Percentiles rank a stretch among this genome's conserved stretches.
Conservation (phyloP, 1,284 basidiomycete species). For the Coriolopsis trogii region DNA sequence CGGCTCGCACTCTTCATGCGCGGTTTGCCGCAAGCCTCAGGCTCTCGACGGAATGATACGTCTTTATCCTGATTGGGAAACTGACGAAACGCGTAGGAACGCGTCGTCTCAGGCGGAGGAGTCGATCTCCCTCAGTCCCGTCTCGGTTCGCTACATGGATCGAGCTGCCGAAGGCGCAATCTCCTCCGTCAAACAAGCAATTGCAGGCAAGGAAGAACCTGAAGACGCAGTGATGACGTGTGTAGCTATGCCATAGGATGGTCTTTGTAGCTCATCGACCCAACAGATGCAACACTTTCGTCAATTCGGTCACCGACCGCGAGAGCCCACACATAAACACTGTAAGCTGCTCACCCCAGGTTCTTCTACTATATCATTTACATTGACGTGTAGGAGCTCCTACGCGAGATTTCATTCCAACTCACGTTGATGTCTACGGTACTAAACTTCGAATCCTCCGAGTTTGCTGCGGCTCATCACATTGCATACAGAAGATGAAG, state of each 20-base stretch:
- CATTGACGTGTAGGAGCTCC: conserved; percentile 3
- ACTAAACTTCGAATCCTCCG: not conserved
- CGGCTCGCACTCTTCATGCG: conserved; percentile 23
- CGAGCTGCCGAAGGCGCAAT: conserved; percentile 14
- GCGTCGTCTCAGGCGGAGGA: not conserved
- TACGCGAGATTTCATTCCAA: conserved; percentile 18
- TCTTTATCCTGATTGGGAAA: conserved; percentile 25
- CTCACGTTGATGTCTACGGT: conserved; percentile 17
- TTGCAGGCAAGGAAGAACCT: conserved; percentile 10
- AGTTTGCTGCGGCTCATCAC: not conserved
- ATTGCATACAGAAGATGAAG: not conserved
- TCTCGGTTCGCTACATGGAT: conserved; percentile 15
- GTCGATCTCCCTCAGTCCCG: conserved; percentile 10
- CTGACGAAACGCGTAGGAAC: not conserved
- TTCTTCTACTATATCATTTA: not conserved
- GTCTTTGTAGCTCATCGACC: not conserved
- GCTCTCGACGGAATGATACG: conserved; percentile 26
- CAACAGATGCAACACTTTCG: conserved; percentile 22
- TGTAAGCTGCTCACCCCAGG: not conserved
- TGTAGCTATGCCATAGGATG: not conserved
- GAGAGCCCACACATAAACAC: conserved; percentile 16
- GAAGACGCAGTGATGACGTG: conserved; percentile 17
- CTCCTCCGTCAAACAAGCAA: conserved; percentile 8
- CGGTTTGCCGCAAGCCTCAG: conserved; percentile 28
- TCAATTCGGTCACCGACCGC: conserved; percentile 22